A percentile compares a stretch with the other conserved stretches of the same genome.
These are phyloP conservation scores for Symbiodinium natans DNA, from an alignment of 73 alveolate species.

Conservation along the genomic window DNA sequence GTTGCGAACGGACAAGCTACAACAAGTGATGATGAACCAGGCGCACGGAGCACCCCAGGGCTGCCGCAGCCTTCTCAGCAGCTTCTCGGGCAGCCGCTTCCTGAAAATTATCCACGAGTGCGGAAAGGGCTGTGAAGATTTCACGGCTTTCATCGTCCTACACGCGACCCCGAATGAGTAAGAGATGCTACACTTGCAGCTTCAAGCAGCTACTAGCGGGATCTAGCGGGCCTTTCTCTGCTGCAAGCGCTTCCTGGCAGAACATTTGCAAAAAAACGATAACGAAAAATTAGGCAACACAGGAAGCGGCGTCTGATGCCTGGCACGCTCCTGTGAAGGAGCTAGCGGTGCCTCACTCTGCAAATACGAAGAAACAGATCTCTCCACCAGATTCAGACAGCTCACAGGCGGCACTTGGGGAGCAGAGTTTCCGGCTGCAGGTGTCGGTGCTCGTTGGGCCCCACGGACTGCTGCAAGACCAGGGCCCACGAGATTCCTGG, in stretches of 20 bases:
- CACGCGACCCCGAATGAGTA: too few relatives aligned
- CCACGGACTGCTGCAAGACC: slow-evolving; percentile 73
- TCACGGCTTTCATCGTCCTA: too few relatives aligned
- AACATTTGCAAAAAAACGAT: too few relatives aligned
- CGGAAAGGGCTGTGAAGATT: neutral
- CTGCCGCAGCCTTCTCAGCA: slow-evolving; percentile 59
- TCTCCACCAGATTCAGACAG: too few relatives aligned
- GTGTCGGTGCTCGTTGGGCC: neutral
- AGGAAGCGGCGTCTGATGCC: too few relatives aligned
- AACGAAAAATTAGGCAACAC: too few relatives aligned
- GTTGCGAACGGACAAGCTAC: neutral
- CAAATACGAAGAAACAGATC: too few relatives aligned
- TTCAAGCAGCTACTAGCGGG: neutral
- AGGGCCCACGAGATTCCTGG: slow-evolving; percentile 87
- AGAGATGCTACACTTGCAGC: neutral
- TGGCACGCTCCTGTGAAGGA: slow-evolving; percentile 84
- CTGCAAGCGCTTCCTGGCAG: slow-evolving; percentile 65
- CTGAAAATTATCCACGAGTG: neutral
- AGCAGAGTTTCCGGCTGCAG: neutral
- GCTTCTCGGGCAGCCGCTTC: slow-evolving; percentile 86
- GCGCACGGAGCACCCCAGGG: too few relatives aligned
- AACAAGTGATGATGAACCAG: too few relatives aligned
- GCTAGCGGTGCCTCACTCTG: slow-evolving; percentile 48
- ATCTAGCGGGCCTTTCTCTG: slow-evolving; percentile 42
- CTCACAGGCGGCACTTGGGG: too few relatives aligned